Evolutionary conservation across 1,139 yeast species (phyloP), one percentile per base, ranked within the genome.

Genomic region (Yamadazyma aaseri): DNA sequence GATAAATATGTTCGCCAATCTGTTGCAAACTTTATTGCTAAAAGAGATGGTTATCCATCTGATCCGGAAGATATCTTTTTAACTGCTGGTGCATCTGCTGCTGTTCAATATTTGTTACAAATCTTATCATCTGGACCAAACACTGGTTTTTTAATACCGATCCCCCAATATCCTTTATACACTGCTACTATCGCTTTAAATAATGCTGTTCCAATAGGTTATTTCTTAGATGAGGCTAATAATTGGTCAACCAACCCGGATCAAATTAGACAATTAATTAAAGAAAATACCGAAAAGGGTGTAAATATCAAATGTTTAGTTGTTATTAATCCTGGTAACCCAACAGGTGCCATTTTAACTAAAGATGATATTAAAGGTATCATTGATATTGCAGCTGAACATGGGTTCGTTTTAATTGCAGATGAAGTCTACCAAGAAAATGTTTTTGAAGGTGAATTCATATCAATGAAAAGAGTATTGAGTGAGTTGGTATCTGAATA

Each of bases 391-490:
- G 95, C 96, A 28, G 94, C 96, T 17, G 81, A 82, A 53, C 65
- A 86, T 51, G 90, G 95, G 29, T 60, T 92, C 16, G 92, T 87
- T 3, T 72, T 94, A 32, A 84, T 92, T 49, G 97, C 98, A n/a
- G 98, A 94, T 65, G 98, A 92, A 63, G 98, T 92, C 21, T 92
- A 92, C 65, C 98, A 92, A 62, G 94, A 86, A 51, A 92, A 92
- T 55, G 74, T 92, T 12, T 89, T 84, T 62, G 68, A 72, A 29
- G 85, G 86, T 14, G 60, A 76, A 47, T 79, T 79, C 46, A 64
- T 77, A 28, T 83, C 92, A 1, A 73, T 81, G 61, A 81, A 81
- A 55, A 78, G 79, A 47, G 82, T 84, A 5, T 65, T 89, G 47
- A 63, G 81, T 36, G 74, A 79, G 41, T 63, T 89, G 47, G 80